Base-by-base conservation (phyloP, 331 rosid genomes). In the Spiraea crenata region DNA sequence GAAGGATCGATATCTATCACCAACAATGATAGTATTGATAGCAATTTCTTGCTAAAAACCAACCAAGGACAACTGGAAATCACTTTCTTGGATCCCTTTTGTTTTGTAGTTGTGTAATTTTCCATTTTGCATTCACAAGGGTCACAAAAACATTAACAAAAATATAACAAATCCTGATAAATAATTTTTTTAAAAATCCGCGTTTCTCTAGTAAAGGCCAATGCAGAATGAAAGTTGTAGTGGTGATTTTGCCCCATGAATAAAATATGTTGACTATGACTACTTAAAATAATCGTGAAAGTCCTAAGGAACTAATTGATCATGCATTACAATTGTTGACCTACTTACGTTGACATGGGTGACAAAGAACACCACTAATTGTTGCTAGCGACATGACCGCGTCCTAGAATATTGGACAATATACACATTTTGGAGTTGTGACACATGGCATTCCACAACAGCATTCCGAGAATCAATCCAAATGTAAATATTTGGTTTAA, bases 21-120 rank as follows among this genome's bases (percentile, higher is more conserved):
- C 42, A 16, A 34, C 9, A 57, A 13, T 16, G 19, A 57, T 12
- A 57, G 1, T 9, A 31, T 34, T 8, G 12, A n/a, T 57, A 31
- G 9, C 13, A 59, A 7, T 13, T 37, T 58, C 12, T 14, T 58
- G 64, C 44, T 58, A 58, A 58, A 60, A 47, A 60, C 48, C 34
- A 60, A 40, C 49, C 35, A 9, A 61, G 38, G 45, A 61, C 66
- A 61, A 40, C 48, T 40, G 66, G 66, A 61, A 61, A 42, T 9
- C 48, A 61, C 47, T 61, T n/a, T 20, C n/a, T 52, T n/a, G 34
- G 11, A 52, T 52, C 19, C 9, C 34, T 34, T 52, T 61, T 59
- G 41, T 0, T 14, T 37, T 37, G 37, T 59, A 35, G 19, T 35
- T 15, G 8, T 48, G 4, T 7, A 31, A 39, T 14, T 35, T 6